phyloP scores from a whole-genome alignment of 768 basidiomycete genomes.

The Trametes villosa region DNA sequence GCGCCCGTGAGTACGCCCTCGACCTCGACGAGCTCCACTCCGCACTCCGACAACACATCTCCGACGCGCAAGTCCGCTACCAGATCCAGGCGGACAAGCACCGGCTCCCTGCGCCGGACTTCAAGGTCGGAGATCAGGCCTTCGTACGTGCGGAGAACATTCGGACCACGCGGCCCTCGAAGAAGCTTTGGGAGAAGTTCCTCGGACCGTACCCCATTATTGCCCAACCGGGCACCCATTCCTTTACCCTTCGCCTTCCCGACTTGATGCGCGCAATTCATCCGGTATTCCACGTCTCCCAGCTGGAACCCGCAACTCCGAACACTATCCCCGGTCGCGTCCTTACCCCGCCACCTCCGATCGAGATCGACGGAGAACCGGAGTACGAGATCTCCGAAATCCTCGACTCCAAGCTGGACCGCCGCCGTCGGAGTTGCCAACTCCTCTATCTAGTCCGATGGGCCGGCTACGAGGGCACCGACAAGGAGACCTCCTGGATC shows the following conservation, averaged over 20 bases:
- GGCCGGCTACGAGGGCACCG: too few species aligned
- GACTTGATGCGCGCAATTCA: constrained; percentile 25
- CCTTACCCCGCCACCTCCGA: constrained; percentile 19
- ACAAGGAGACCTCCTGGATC: too few species aligned
- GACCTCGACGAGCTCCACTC: too few species aligned
- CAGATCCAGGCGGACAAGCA: constrained; percentile 22
- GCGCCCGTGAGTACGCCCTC: too few species aligned
- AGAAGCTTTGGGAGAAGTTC: too few species aligned
- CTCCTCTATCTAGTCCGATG: too few species aligned
- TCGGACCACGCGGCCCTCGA: too few species aligned
- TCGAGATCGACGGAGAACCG: constrained; percentile 14
- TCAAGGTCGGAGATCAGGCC: background rate
- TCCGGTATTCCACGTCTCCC: constrained; percentile 31
- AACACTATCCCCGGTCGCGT: constrained; percentile 19
- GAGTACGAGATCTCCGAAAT: constrained; percentile 24
- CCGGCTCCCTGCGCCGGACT: constrained; percentile 1
- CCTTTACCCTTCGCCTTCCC: constrained; percentile 29
- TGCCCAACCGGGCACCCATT: too few species aligned
- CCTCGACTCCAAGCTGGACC: constrained; percentile 23
- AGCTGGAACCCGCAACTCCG: constrained; percentile 23
- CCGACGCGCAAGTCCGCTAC: constrained; percentile 24
- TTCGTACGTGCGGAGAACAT: too few species aligned
- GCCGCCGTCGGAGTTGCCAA: too few species aligned
- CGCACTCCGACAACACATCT: constrained; percentile 23
- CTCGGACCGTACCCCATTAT: too few species aligned